These are phyloP conservation scores for Blastomyces emzantsi DNA, from an alignment of 2,329 filamentous ascomycete genomes.

Conservation along the genomic window DNA sequence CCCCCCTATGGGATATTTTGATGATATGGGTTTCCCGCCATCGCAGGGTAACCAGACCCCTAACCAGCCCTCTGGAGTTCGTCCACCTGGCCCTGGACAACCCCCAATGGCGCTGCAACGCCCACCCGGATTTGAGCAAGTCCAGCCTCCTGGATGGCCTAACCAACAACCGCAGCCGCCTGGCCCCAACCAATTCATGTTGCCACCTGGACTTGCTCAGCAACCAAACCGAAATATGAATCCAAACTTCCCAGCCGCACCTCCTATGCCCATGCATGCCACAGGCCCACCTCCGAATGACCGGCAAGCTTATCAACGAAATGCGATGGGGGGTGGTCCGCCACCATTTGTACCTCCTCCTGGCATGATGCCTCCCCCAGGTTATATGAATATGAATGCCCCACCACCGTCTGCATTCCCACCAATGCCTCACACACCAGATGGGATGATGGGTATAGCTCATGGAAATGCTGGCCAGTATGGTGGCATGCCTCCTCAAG, in stretches of 20 bases:
- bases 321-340: constrained; percentile 21
- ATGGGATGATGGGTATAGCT: constrained; percentile 31
- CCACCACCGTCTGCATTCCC: constrained; percentile 29
- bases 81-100: constrained; percentile 25
- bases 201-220: constrained; percentile 33
- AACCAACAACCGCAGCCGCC: constrained; percentile 28
- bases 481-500: constrained; percentile 30
- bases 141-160: constrained; percentile 34
- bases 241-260: constrained; percentile 29
- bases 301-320: constrained; percentile 31
- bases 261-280: constrained; percentile 31
- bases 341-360: constrained; percentile 31
- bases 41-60: constrained; percentile 28
- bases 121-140: constrained; percentile 38
- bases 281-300: constrained; percentile 29
- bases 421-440: constrained; percentile 32
- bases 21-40: constrained; percentile 31
- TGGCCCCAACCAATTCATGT: constrained; percentile 27
- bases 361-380: constrained; percentile 39
- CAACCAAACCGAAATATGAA: constrained; percentile 29
- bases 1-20: constrained; percentile 33
- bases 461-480: constrained; percentile 29
- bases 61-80: constrained; percentile 28
- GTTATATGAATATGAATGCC: constrained; percentile 35
- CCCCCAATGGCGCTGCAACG: constrained; percentile 34